Evolutionary conservation across 495 filamentous ascomycete genomes (phyloP).

Genomic region (Trichoderma asperelloides): DNA sequence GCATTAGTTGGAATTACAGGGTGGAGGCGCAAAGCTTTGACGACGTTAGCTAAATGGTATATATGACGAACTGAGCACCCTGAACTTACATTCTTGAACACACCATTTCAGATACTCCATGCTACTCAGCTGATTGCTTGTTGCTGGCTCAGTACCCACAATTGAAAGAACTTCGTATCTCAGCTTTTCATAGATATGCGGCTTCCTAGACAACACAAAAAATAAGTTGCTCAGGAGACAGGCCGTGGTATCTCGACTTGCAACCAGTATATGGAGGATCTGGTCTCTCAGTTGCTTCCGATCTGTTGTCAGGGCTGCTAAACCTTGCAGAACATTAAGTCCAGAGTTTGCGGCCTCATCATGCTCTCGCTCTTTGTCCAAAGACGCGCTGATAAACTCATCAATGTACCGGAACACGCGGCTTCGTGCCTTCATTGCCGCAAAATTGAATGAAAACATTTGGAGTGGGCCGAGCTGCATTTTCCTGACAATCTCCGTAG

Average conservation of each 20-base stretch:
- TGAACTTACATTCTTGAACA: slow-evolving; percentile 25
- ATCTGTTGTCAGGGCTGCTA: slow-evolving; percentile 27
- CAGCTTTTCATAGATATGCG: slow-evolving; percentile 37
- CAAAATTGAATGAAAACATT: slow-evolving; percentile 11
- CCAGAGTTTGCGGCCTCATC: slow-evolving; percentile 11
- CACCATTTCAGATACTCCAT: slow-evolving; percentile 51
- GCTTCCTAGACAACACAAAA: slow-evolving; percentile 34
- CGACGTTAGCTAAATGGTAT: slow-evolving; percentile 21
- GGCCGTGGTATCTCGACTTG: slow-evolving; percentile 52
- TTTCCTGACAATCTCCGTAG: slow-evolving; percentile 17
- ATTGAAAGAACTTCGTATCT: slow-evolving; percentile 39
- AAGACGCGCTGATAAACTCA: slow-evolving; percentile 23
- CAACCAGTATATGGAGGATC: slow-evolving; percentile 43
- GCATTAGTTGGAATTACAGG: slow-evolving; percentile 66
- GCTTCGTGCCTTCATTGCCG: slow-evolving; percentile 1
- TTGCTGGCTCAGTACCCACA: slow-evolving; percentile 45
- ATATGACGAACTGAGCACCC: not conserved
- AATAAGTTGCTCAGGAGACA: slow-evolving; percentile 37
- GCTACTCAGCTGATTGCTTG: slow-evolving; percentile 49
- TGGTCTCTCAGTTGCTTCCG: slow-evolving; percentile 36
- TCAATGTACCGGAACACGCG: slow-evolving; percentile 21
- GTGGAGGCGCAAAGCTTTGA: slow-evolving; percentile 64
- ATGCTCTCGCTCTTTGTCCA: slow-evolving; percentile 16
- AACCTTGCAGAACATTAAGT: slow-evolving; percentile 33
- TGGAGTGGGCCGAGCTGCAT: slow-evolving; percentile 15